phyloP scores from a whole-genome alignment of 345 rosid species.

The Geranium brycei region DNA sequence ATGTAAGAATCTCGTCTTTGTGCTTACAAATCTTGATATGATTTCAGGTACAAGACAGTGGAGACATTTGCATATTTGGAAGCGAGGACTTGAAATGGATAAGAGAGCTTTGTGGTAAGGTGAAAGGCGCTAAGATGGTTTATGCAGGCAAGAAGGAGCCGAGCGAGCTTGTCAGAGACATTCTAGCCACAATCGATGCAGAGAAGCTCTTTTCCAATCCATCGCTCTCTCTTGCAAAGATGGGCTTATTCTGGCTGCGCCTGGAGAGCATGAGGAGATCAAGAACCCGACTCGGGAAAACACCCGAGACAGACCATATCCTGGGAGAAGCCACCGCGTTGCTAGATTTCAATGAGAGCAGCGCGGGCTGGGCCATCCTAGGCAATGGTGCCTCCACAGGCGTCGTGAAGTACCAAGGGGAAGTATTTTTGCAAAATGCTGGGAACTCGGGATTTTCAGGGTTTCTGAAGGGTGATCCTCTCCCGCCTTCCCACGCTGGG shows the following conservation, averaged over 20 bases:
- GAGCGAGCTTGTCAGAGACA: constrained; percentile 14
- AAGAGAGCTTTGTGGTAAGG: constrained; percentile 25
- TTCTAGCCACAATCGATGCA: constrained; percentile 17
- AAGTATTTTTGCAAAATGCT: constrained; percentile 21
- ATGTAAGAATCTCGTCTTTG: not conserved
- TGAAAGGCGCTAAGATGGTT: constrained; percentile 27
- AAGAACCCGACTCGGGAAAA: constrained; percentile 19
- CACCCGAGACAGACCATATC: constrained; percentile 24
- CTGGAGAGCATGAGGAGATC: constrained; percentile 55
- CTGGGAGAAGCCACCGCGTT: constrained; percentile 30
- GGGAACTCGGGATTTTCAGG: constrained; percentile 31
- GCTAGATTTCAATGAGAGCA: constrained; percentile 24
- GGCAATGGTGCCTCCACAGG: constrained; percentile 34
- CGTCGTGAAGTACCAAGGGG: constrained; percentile 24
- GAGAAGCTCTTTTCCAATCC: constrained; percentile 14
- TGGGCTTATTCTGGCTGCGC: constrained; percentile 56
- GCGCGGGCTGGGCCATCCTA: constrained; percentile 53
- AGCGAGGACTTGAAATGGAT: constrained; percentile 41
- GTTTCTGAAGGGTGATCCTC: constrained; percentile 33
- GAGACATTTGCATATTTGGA: constrained; percentile 50
- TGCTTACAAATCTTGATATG: constrained; percentile 2
- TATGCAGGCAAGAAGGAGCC: constrained; percentile 34
- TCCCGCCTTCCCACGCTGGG: constrained; percentile 14
- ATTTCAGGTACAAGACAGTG: constrained; percentile 51
- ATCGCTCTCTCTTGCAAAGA: constrained; percentile 23